Conservation (phyloP, 176 grass and related monocot genomes). For the Musa acuminata region DNA sequence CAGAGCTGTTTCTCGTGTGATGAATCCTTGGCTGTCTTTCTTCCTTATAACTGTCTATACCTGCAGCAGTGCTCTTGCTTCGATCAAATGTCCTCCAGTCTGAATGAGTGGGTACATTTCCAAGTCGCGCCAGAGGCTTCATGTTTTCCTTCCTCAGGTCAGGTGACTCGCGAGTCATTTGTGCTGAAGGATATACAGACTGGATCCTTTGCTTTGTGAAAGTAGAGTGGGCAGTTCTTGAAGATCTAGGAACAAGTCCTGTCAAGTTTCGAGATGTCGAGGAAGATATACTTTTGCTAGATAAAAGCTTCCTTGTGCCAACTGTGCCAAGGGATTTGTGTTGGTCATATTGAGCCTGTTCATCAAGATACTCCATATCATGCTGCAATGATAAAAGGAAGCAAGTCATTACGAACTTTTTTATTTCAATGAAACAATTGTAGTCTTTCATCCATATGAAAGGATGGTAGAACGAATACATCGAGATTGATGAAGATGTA, state of each 20-base stretch:
- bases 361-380: not conserved
- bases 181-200: not conserved
- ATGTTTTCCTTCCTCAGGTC: conserved; percentile 12
- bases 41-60: not conserved
- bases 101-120: not conserved
- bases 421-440: not conserved
- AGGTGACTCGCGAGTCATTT: not conserved
- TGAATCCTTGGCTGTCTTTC: not conserved
- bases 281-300: not conserved
- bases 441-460: not conserved
- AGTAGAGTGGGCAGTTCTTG: not conserved
- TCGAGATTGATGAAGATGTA: conserved; percentile 1
- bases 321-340: not conserved
- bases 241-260: not conserved
- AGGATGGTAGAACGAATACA: not conserved
- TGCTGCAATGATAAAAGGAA: not conserved
- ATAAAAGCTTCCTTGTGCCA: not conserved
- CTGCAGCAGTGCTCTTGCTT: conserved; percentile 8
- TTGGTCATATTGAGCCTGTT: not conserved
- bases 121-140: not conserved
- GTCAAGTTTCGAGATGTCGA: not conserved
- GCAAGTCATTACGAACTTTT: not conserved
- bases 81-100: not conserved
- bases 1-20: conserved; percentile 3
- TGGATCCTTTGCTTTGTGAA: not conserved